Conservation (phyloP, 1,139 yeast species). For the Saccharomyces hybrid region DNA sequence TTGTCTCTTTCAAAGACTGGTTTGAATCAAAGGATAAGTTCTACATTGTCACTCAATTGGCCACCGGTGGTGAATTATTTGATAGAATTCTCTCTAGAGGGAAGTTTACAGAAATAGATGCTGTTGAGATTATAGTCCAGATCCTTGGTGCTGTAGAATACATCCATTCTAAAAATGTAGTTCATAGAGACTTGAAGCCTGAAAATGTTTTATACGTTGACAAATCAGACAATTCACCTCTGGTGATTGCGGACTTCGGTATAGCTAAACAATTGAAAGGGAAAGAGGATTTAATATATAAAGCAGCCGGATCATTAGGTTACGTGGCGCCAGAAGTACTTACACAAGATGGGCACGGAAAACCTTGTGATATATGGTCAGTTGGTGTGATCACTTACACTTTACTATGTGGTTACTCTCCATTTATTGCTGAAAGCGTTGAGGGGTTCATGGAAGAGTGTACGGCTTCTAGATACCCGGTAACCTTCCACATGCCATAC, state of each 20-base stretch:
- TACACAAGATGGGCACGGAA: slow-evolving; percentile 27
- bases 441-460: slow-evolving; percentile 77
- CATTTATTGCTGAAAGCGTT: slow-evolving; percentile 79
- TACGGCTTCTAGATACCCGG: slow-evolving; percentile 49
- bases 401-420: slow-evolving; percentile 83
- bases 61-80: slow-evolving; percentile 88
- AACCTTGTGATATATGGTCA: slow-evolving; percentile 91
- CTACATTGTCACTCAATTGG: slow-evolving; percentile 66
- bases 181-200: slow-evolving; percentile 87
- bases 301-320: slow-evolving; percentile 86
- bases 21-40: slow-evolving; percentile 77
- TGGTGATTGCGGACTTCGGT: slow-evolving; percentile 88
- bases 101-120: slow-evolving; percentile 77
- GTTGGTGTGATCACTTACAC: slow-evolving; percentile 89
- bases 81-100: slow-evolving; percentile 74
- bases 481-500: slow-evolving; percentile 77
- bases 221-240: slow-evolving; percentile 47
- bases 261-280: slow-evolving; percentile 67
- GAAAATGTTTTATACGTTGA: slow-evolving; percentile 64
- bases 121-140: slow-evolving; percentile 60
- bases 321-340: slow-evolving; percentile 93
- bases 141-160: slow-evolving; percentile 67
- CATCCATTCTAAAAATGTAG: slow-evolving; percentile 65
- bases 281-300: slow-evolving; percentile 54
- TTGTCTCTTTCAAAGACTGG: slow-evolving; percentile 79